Evolutionary conservation across 2,329 filamentous ascomycete species (phyloP), one percentile per base, ranked within the genome.

Genomic region (Orbilia brochopaga): DNA sequence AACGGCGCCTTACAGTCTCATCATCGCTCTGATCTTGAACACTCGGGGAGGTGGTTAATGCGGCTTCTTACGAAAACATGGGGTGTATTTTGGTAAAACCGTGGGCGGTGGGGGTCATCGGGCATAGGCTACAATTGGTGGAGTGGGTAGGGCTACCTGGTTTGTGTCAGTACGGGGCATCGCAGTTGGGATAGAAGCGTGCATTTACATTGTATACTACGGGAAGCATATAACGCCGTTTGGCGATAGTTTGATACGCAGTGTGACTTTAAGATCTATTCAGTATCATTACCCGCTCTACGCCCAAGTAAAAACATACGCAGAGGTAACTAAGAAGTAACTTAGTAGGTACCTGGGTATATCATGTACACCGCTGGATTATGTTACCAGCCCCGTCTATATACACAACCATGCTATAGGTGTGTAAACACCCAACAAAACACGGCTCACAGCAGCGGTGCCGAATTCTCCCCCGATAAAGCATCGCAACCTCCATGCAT

Each of bases 11-110:
- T 2, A 19, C 51, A 67, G 66, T n/a, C 67, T 73, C 50, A 74
- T 67, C 24, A 40, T 73, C 35, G 62, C 59, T 13, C 69, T 77
- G 70, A 77, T 77, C 35, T 54, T 77, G 65, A 77, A 77, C 55
- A 76, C 76, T 1, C 76, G 73, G 73, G 75, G 73, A 58, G 74
- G 73, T 58, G 70, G 73, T 54, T 76, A 75, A 51, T 4, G 27
- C 3, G 4, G 3, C 27, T 8, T 4, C 27, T 3, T 8, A 32
- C 4, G 4, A 8, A 4, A 8, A 8, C 8, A 32, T 32, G 24
- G 6, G 37, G n/a, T 42, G 37, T 42, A 42, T 23, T 11, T 10
- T 6, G 44, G 44, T 17, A 4, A 3, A 19, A 17, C 17, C 21
- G 17, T 21, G 44, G 7, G 17, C 7, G 17, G 19, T 48, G 44